Evolutionary conservation across 148 eudicot genomes (phyloP), one percentile per base, ranked within the genome.

Genomic region (Rhododendron henanense): DNA sequence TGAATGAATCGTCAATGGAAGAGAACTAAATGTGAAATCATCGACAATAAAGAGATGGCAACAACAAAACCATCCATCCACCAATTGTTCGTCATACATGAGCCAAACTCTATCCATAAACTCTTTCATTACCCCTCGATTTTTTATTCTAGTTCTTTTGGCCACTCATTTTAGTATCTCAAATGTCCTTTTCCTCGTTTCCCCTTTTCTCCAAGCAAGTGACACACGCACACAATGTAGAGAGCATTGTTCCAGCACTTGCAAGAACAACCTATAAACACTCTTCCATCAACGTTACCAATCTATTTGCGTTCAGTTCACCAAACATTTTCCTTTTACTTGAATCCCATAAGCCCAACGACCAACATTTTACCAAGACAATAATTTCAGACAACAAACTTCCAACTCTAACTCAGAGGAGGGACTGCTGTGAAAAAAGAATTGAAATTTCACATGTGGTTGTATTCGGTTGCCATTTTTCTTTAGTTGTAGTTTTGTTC

Each of bases 151-250:
- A 28, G 61, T 1, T 3, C 80, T 51, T 84, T 33, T 73, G 47
- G 47, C n/a, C 78, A 14, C 71, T n/a, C 74, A 45, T 48, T 82
- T 73, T 59, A 59, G 33, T 10, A 76, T 59, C 63, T 57, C 77
- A 86, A 76, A 74, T 59, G n/a, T 82, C 85, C 19, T 75, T 82
- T 28, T 61, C 85, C 79, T 48, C 10, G 2, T 57, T 57, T 55
- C 5, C 48, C 33, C 35, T 48, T 23, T 41, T 76, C 33, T 59
- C 57, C 59, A 14, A 18, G 59, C 15, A 7, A 48, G 59, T 65
- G 73, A 25, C n/a, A 7, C 67, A 21, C 73, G 9, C 33, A 65
- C 71, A 65, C 71, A 23, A 65, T 25, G 73, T 25, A 67, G 73
- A 67, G 1, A 25, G 73, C 4, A 67, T 25, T 8, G 35, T 25